phyloP scores from a whole-genome alignment of 228 moss, liverwort and hornwort genomes.

The Sphagnum fallax region DNA sequence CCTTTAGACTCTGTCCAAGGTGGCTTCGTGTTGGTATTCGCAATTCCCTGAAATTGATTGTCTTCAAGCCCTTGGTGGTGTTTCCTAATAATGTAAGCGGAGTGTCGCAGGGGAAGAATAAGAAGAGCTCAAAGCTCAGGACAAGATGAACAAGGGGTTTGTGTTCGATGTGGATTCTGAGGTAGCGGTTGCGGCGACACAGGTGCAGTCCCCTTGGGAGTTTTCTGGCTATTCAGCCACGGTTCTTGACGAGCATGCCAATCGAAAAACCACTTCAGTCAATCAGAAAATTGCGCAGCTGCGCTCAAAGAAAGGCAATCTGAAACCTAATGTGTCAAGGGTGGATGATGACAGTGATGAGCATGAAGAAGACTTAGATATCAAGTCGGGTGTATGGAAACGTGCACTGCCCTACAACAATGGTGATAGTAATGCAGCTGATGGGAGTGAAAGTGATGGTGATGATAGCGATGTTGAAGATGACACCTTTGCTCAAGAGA shows the following conservation, averaged over 20 bases:
- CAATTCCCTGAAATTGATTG: too few species aligned
- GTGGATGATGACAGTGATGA: slow-evolving; percentile 7
- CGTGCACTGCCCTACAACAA: too few species aligned
- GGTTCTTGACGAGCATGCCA: slow-evolving; percentile 40
- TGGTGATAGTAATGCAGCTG: too few species aligned
- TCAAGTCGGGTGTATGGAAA: too few species aligned
- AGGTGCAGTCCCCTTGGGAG: slow-evolving; percentile 60
- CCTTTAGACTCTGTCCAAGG: too few species aligned
- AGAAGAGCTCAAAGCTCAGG: too few species aligned
- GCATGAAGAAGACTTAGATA: slow-evolving; percentile 3
- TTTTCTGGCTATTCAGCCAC: slow-evolving; percentile 57
- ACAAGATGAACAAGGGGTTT: slow-evolving; percentile 69
- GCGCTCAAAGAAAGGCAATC: slow-evolving; percentile 29
- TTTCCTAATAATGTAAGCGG: too few species aligned
- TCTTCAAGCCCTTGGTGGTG: too few species aligned
- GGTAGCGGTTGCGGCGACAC: slow-evolving; percentile 1
- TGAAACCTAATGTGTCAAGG: slow-evolving; percentile 14
- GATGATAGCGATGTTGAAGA: slow-evolving; percentile 6
- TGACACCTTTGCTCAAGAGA: slow-evolving; percentile 1
- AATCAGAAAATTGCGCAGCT: slow-evolving; percentile 66
- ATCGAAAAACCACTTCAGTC: slow-evolving; percentile 51
- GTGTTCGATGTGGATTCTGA: slow-evolving; percentile 63
- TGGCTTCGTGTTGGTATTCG: too few species aligned
- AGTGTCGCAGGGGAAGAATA: too few species aligned
- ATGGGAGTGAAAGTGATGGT: slow-evolving; percentile 1